These are phyloP conservation scores for Plasmodium gonderi DNA, from an alignment of 169 alveolate species.

Conservation along the genomic window DNA sequence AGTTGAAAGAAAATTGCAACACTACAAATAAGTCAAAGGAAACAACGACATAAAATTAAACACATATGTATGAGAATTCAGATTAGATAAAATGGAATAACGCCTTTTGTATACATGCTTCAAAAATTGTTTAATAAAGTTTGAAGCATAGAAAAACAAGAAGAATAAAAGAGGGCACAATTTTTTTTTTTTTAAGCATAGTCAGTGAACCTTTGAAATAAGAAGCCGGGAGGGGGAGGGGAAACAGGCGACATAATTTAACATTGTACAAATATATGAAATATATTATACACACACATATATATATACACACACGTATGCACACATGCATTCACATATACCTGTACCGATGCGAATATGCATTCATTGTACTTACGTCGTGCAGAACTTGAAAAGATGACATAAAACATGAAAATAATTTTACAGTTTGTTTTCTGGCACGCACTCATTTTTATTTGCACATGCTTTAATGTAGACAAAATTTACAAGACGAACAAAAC, in stretches of 20 bases:
- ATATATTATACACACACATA: background rate
- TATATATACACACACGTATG: background rate
- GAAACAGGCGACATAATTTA: background rate
- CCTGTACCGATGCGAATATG: background rate
- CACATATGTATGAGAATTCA: background rate
- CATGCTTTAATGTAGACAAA: slow-evolving; percentile 46
- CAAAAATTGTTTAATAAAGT: background rate
- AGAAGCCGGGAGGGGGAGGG: background rate
- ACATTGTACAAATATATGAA: background rate
- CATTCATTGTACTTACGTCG: background rate
- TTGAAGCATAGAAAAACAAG: background rate
- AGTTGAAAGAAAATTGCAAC: too few relatives aligned
- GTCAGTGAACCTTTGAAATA: background rate
- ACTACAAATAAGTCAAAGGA: background rate
- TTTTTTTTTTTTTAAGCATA: background rate
- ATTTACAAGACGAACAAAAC: slow-evolving; percentile 12
- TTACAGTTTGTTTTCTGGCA: slow-evolving; percentile 14
- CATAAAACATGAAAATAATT: slow-evolving; percentile 60
- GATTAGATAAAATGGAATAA: slow-evolving; percentile 1
- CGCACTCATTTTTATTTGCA: slow-evolving; percentile 30
- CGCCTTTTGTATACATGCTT: background rate
- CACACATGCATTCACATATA: background rate
- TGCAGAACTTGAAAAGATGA: slow-evolving; percentile 46
- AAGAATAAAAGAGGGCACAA: background rate
- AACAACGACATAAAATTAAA: background rate